Base-by-base conservation (phyloP, 164 flowering plant genomes). In the Piper betle region DNA sequence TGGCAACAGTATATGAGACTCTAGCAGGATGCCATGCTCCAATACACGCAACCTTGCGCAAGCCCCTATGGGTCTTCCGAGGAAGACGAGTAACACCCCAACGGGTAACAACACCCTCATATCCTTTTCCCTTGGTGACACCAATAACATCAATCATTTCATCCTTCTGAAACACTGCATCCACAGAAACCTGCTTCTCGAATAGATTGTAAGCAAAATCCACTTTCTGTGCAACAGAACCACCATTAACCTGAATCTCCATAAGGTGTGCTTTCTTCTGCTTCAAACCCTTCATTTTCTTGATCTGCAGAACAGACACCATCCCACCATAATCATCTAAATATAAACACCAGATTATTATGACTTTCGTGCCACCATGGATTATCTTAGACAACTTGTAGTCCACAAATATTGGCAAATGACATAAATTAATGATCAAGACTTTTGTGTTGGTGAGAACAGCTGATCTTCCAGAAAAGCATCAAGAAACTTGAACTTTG, bases 191-290 rank as follows among this genome's bases (percentile, higher is more conserved):
- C 65, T 82, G 82, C 68, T 84, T 84, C 70, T 84, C 91, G 59
- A 85, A 85, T 61, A 85, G 79, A 42, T 79, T 48, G 52, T 81
- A 79, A 4, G 88, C 91, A 79, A 53, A 85, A 59, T 85, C 86
- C 37, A 85, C 86, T 74, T 83, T 85, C 72, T 81, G 39, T 1
- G 86, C 81, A 64, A 73, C 53, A 55, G 62, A 55, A 12, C 88
- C 91, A 65, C 91, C 91, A 55, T 81, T 85, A 50, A 85, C 81
- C 63, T 85, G 88, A 60, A 84, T 84, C 68, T 84, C 89, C 89
- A 84, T 84, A 68, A 84, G 59, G 63, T 82, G 89, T 0, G 91
- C 91, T 57, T 85, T 85, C 76, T 83, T 85, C 72, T 85, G 88
- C 72, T 85, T 85, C 80, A 85, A 57, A 1, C 91, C 91, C 66